Base-by-base conservation (phyloP, 352 stramenopile genomes). In the Phytophthora lateralis region DNA sequence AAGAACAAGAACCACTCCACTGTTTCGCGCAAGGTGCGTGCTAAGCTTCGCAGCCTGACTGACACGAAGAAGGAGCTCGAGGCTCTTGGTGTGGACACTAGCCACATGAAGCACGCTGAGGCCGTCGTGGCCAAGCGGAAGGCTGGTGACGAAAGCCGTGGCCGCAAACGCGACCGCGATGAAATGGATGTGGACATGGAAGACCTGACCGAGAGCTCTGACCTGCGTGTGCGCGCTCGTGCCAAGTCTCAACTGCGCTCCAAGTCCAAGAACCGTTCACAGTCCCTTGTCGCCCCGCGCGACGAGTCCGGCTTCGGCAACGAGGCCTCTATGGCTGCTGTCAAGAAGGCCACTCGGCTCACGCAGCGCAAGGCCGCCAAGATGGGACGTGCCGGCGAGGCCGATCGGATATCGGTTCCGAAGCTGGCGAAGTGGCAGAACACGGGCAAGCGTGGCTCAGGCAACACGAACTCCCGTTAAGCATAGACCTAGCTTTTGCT, bases 1-100 rank as follows among this genome's bases (percentile, higher is more conserved):
- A 98, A 98, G 69, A 98, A 99, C 77, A 96, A 95, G 66, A 98
- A 98, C 71, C 92, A 93, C 43, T 89, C 93, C 11, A 83, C 83
- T 42, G 61, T 98, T 55, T 91, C 96, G 15, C 88, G 95, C 50
- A 96, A 90, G 66, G 82, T 94, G 52, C 78, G 92, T 64, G 66
- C 91, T 66, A 82, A 90, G 79, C 68, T 81, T 75, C 67, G 78
- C 69, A 76, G 83, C 35, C 71, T 94, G 32, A 76, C 68, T 0
- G 80, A 90, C 20, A 97, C 95, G 30, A 97, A 98, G 73, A 95
- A 97, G 59, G 86, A 91, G 53, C 78, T 98, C 55, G 88, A 97
- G 54, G 81, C 76, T 47, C 78, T 98, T 39, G 96, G 96, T 26
- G 87, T 98, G 6, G 92, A 98, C 71, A 91, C 88, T 24, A 88